Percentiles rank a stretch among this genome's conserved stretches.
Conservation (phyloP, 169 alveolate genomes). For the Plasmodium berghei region DNA sequence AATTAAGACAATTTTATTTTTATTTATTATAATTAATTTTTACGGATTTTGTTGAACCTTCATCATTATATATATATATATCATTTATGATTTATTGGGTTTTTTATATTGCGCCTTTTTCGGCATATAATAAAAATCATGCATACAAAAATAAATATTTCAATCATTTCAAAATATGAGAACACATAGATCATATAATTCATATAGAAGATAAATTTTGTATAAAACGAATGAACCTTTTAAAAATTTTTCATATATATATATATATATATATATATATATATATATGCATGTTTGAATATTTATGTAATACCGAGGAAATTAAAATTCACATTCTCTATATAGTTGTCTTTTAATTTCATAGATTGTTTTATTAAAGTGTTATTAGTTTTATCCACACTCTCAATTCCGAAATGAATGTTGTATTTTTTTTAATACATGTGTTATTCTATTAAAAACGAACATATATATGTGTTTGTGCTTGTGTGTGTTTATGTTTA, state of each 20-base stretch:
- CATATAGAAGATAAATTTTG: slow-evolving; percentile 17
- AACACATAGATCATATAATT: slow-evolving; percentile 16
- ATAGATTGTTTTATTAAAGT: background rate
- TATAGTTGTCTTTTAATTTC: background rate
- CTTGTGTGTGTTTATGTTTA: too few species aligned
- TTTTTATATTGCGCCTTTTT: background rate
- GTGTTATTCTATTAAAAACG: too few species aligned
- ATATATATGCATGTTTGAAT: background rate
- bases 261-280: background rate
- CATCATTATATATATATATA: background rate
- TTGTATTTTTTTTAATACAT: too few species aligned
- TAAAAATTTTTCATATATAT: background rate
- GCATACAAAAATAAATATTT: background rate
- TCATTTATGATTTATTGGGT: background rate
- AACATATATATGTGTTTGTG: too few species aligned
- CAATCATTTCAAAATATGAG: slow-evolving; percentile 5
- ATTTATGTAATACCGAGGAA: background rate
- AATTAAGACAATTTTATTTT: background rate
- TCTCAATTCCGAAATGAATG: too few species aligned
- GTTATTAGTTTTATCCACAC: background rate
- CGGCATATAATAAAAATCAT: background rate
- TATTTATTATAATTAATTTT: background rate
- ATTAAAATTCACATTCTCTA: background rate
- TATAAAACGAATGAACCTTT: slow-evolving; percentile 4
- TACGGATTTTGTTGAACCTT: background rate